phyloP scores from a whole-genome alignment of 2,329 filamentous ascomycete genomes.

The Microsporum ferrugineum region DNA sequence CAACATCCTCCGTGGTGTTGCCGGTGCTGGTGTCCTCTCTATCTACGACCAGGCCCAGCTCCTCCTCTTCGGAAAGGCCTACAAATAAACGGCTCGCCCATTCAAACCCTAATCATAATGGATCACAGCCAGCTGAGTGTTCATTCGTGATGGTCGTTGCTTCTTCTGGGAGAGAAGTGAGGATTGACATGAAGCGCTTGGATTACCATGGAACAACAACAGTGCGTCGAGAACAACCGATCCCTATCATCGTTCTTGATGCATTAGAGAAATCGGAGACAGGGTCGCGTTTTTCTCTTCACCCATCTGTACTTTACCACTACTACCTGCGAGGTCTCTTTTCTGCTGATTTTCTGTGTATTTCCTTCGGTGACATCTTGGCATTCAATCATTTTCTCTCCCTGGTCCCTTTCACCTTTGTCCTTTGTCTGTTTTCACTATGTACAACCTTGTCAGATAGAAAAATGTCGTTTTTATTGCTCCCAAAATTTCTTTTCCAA shows the following conservation, averaged over 20 bases:
- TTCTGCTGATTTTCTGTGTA: conserved; percentile 15
- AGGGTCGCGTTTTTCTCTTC: conserved; percentile 29
- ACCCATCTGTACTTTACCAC: conserved; percentile 38
- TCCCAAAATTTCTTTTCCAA: conserved; percentile 3
- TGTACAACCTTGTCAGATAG: conserved; percentile 9
- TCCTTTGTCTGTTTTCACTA: not conserved
- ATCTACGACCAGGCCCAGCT: conserved; percentile 99
- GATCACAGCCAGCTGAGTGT: conserved; percentile 12
- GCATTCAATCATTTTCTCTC: conserved; percentile 13
- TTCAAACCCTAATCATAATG: not conserved
- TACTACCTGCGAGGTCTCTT: conserved; percentile 35
- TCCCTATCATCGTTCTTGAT: conserved; percentile 28
- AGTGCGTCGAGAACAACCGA: not conserved
- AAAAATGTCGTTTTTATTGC: conserved; percentile 10
- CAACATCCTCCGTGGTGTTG: conserved; percentile 99
- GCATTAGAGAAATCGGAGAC: conserved; percentile 32
- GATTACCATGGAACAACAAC: not conserved
- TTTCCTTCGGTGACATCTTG: conserved; percentile 14
- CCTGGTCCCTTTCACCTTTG: conserved; percentile 6
- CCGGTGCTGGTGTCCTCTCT: conserved; percentile 99
- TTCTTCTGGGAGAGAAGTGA: conserved; percentile 13
- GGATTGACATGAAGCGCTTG: conserved; percentile 8
- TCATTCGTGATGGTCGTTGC: conserved; percentile 20
- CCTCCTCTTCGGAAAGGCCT: conserved; percentile 99
- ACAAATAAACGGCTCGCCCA: conserved; percentile 49